Conservation (phyloP, 768 basidiomycete genomes). For the Mycena kentingensis region DNA sequence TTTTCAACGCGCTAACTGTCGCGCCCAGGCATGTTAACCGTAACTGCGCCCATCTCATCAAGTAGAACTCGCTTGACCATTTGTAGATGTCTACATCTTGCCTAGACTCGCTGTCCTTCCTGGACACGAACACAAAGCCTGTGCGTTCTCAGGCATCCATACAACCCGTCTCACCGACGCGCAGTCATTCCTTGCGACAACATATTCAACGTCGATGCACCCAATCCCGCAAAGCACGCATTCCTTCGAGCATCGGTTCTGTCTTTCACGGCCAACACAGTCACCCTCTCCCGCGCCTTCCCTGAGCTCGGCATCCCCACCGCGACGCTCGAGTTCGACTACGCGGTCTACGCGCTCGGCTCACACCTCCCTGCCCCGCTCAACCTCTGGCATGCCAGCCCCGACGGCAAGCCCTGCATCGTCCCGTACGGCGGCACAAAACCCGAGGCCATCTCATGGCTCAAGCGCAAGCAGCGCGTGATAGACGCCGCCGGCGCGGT, state of each 20-base stretch:
- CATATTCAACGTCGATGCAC: constrained; percentile 38
- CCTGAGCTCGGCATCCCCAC: constrained; percentile 45
- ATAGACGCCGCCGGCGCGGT: constrained; percentile 52
- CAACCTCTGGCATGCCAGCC: constrained; percentile 48
- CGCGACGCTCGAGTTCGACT: constrained; percentile 50
- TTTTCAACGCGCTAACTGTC: not conserved
- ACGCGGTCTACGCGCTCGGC: constrained; percentile 62
- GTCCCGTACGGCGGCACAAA: constrained; percentile 45
- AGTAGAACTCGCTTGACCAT: not conserved
- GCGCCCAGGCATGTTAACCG: constrained; percentile 49
- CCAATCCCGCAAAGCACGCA: constrained; percentile 27
- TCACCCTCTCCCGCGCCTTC: constrained; percentile 51
- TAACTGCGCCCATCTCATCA: constrained; percentile 22
- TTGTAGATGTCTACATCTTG: constrained; percentile 56
- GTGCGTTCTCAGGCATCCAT: constrained; percentile 32
- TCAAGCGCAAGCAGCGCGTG: constrained; percentile 49
- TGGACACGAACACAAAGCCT: constrained; percentile 67
- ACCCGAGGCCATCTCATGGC: constrained; percentile 49
- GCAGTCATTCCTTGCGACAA: constrained; percentile 58
- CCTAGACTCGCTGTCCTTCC: constrained; percentile 59
- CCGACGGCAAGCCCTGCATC: constrained; percentile 20
- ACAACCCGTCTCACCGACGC: not conserved
- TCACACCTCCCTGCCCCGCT: constrained; percentile 57
- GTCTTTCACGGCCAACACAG: constrained; percentile 38
- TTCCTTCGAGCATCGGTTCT: constrained; percentile 50